phyloP scores from a whole-genome alignment of 164 flowering plant genomes.

The Aristolochia californica region DNA sequence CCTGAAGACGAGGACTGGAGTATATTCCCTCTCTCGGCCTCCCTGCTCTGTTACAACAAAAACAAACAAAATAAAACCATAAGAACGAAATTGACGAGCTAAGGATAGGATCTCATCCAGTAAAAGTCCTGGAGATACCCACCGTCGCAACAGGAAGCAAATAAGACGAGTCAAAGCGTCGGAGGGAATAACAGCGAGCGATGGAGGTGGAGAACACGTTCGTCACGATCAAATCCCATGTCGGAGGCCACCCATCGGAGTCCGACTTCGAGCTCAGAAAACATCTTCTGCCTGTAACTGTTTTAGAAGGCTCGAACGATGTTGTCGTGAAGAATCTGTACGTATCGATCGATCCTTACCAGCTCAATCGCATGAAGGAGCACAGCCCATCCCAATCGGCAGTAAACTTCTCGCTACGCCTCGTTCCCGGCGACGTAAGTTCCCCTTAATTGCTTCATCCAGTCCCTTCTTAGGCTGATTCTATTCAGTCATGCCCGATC shows the following conservation, averaged over 20 bases:
- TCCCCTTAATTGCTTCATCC: too few relatives aligned
- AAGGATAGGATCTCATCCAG: too few relatives aligned
- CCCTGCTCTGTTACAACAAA: too few relatives aligned
- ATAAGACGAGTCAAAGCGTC: too few relatives aligned
- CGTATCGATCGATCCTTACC: constrained; percentile 73
- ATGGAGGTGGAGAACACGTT: constrained; percentile 52
- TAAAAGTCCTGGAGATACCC: too few relatives aligned
- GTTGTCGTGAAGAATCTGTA: constrained; percentile 48
- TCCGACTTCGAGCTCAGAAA: constrained; percentile 43
- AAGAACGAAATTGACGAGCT: too few relatives aligned
- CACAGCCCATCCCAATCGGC: constrained; percentile 38
- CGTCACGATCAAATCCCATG: constrained; percentile 24
- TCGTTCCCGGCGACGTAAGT: constrained; percentile 43
- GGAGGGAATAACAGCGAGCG: background rate
- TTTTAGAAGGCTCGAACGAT: constrained; percentile 20
- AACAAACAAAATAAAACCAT: too few relatives aligned
- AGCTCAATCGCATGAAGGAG: constrained; percentile 62
- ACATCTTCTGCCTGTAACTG: constrained; percentile 10
- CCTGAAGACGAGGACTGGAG: too few relatives aligned
- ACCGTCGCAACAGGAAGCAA: too few relatives aligned
- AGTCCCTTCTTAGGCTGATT: too few relatives aligned
- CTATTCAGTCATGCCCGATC: too few relatives aligned
- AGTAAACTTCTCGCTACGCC: constrained; percentile 10
- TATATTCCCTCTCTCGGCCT: too few relatives aligned
- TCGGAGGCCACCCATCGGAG: constrained; percentile 41